Evolutionary conservation across 768 basidiomycete species (phyloP).

Genomic region (Boletus edulis): DNA sequence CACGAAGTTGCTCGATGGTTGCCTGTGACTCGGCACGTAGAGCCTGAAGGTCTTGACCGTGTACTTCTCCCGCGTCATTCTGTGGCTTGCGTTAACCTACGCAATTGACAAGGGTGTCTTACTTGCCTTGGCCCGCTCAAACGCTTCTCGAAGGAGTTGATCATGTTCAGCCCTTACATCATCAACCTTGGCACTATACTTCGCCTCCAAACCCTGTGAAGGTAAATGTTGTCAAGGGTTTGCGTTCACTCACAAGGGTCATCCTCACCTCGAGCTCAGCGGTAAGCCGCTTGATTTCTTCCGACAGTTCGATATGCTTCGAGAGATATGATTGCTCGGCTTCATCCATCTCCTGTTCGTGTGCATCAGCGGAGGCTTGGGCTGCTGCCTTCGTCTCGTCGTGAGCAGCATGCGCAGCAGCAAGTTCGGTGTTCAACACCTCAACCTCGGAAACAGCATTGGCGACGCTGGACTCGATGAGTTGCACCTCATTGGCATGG

Average conservation of each 20-base stretch:
- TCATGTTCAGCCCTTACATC: conserved; percentile 64
- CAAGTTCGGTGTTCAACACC: conserved; percentile 46
- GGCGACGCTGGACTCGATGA: conserved; percentile 42
- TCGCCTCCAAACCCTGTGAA: conserved; percentile 61
- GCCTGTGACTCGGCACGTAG: conserved; percentile 65
- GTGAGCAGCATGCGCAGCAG: conserved; percentile 41
- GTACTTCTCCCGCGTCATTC: conserved; percentile 69
- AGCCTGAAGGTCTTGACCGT: conserved; percentile 66
- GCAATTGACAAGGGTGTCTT: not conserved
- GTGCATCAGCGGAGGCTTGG: conserved; percentile 44
- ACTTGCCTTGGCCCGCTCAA: conserved; percentile 74
- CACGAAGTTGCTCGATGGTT: conserved; percentile 67
- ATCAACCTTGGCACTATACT: conserved; percentile 66
- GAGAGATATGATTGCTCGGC: conserved; percentile 46
- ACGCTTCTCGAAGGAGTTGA: conserved; percentile 61
- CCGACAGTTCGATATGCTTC: conserved; percentile 51
- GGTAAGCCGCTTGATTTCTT: conserved; percentile 54
- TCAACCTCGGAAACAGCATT: conserved; percentile 44
- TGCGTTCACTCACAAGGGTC: not conserved
- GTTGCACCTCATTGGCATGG: conserved; percentile 47
- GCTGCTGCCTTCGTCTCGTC: conserved; percentile 48
- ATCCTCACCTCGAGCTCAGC: conserved; percentile 64
- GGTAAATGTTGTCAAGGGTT: not conserved
- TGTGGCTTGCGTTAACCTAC: conserved; percentile 29
- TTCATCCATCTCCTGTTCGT: conserved; percentile 49